Conservation (phyloP, 2,329 filamentous ascomycete species). For the Talaromyces sp. region DNA sequence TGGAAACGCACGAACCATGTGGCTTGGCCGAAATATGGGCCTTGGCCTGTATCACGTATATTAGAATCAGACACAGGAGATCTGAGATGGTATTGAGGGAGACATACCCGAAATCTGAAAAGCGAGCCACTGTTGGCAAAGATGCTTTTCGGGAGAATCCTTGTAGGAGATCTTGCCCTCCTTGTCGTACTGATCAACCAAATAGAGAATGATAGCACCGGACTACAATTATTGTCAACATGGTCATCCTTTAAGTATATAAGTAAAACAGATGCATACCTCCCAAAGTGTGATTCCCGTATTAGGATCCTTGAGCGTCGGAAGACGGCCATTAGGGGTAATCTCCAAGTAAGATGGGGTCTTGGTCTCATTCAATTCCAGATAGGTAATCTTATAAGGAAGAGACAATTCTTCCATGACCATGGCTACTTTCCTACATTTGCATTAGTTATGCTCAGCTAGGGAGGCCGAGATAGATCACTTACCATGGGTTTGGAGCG, state of each 20-base stretch:
- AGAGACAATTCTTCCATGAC: constrained; percentile 29
- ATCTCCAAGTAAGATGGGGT: constrained; percentile 7
- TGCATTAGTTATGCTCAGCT: neutral
- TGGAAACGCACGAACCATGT: constrained; percentile 16
- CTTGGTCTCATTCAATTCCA: constrained; percentile 25
- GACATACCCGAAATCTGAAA: constrained; percentile 14
- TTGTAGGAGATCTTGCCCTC: constrained; percentile 9
- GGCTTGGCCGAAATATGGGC: constrained; percentile 16
- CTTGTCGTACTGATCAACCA: constrained; percentile 15
- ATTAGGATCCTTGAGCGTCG: constrained; percentile 17
- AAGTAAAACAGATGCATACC: neutral
- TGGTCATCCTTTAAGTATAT: no score
- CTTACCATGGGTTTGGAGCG: constrained; percentile 31
- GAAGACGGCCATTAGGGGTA: constrained; percentile 19
- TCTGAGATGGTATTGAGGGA: neutral
- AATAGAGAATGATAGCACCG: constrained; percentile 14
- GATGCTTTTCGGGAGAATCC: neutral
- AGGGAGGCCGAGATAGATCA: neutral
- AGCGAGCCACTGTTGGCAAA: constrained; percentile 13
- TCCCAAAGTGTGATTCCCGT: constrained; percentile 16
- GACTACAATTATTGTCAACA: constrained; percentile 22
- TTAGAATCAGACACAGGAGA: neutral
- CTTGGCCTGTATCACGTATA: constrained; percentile 5
- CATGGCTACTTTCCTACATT: constrained; percentile 26
- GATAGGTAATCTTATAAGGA: constrained; percentile 24